phyloP scores from a whole-genome alignment of 2,329 filamentous ascomycete species.

The Colletotrichum sojae region DNA sequence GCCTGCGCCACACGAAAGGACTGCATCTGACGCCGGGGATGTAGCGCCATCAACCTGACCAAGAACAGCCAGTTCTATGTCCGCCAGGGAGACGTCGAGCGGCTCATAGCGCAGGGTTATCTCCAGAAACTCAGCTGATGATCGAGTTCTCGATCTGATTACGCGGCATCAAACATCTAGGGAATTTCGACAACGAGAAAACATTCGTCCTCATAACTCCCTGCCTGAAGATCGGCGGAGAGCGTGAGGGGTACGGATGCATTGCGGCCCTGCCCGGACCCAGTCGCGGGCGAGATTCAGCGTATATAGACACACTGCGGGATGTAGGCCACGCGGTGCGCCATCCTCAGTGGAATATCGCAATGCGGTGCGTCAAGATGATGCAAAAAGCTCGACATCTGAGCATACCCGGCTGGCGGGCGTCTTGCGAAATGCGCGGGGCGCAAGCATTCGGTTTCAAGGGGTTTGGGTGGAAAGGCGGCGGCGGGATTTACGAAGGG shows the following conservation, averaged over 20 bases:
- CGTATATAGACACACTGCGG: neutral
- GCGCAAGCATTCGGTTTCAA: conserved; percentile 26
- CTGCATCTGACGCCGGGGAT: conserved; percentile 36
- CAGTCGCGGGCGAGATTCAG: conserved; percentile 12
- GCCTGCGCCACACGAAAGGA: conserved; percentile 1
- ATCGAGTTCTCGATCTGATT: neutral
- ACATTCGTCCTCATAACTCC: conserved; percentile 21
- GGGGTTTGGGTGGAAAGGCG: conserved; percentile 12
- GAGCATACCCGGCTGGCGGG: conserved; percentile 3
- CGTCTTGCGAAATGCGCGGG: conserved; percentile 17
- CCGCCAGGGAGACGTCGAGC: conserved; percentile 93
- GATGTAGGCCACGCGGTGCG: conserved; percentile 9
- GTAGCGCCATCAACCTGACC: conserved; percentile 91
- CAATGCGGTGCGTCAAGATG: conserved; percentile 23
- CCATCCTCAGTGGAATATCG: conserved; percentile 6
- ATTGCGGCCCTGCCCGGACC: conserved; percentile 3
- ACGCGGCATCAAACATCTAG: neutral
- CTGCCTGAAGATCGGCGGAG: conserved; percentile 17
- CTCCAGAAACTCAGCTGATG: conserved; percentile 87
- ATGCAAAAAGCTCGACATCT: conserved; percentile 15
- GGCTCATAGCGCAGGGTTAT: conserved; percentile 94
- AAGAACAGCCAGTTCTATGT: conserved; percentile 99
- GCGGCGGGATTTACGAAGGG: conserved; percentile 7
- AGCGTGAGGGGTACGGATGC: conserved; percentile 8
- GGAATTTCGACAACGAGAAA: conserved; percentile 12